phyloP scores from a whole-genome alignment of 2,329 filamentous ascomycete genomes.

The Monosporascus ibericus region DNA sequence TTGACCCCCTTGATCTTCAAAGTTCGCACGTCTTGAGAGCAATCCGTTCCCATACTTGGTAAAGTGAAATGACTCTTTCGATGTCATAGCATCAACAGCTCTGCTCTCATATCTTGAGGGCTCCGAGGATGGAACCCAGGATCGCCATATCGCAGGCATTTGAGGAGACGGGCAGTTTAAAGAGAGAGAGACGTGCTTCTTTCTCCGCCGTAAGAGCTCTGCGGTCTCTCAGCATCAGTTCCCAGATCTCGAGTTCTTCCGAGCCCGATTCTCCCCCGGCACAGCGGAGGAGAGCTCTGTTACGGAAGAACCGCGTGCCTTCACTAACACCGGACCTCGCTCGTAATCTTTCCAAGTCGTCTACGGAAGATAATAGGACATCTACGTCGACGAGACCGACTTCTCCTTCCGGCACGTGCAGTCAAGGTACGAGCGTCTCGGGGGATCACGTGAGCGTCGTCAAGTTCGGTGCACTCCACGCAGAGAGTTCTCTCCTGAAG shows the following conservation, averaged over 20 bases:
- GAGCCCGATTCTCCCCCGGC: conserved; percentile 17
- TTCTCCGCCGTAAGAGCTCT: conserved; percentile 26
- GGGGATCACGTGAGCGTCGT: conserved; percentile 25
- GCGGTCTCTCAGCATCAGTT: conserved; percentile 25
- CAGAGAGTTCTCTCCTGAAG: conserved; percentile 43
- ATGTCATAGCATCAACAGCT: conserved; percentile 1
- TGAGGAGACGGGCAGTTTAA: conserved; percentile 14
- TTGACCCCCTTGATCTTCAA: not conserved
- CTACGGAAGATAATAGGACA: conserved; percentile 19
- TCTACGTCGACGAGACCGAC: conserved; percentile 26
- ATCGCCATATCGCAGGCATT: conserved; percentile 14
- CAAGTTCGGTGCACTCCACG: conserved; percentile 41
- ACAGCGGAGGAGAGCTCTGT: conserved; percentile 14
- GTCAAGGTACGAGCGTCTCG: conserved; percentile 22
- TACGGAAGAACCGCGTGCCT: conserved; percentile 18
- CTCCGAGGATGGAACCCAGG: conserved; percentile 18
- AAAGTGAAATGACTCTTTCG: conserved; percentile 1
- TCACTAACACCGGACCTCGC: conserved; percentile 17
- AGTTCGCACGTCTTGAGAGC: not conserved
- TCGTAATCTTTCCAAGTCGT: conserved; percentile 24
- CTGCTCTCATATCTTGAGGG: conserved; percentile 2
- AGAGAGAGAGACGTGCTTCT: conserved; percentile 20
- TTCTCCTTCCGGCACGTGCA: conserved; percentile 21
- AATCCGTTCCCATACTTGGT: not conserved
- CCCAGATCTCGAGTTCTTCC: conserved; percentile 22